phyloP scores from a whole-genome alignment of 306 rosid species.

The Ammopiptanthus mongolicus region DNA sequence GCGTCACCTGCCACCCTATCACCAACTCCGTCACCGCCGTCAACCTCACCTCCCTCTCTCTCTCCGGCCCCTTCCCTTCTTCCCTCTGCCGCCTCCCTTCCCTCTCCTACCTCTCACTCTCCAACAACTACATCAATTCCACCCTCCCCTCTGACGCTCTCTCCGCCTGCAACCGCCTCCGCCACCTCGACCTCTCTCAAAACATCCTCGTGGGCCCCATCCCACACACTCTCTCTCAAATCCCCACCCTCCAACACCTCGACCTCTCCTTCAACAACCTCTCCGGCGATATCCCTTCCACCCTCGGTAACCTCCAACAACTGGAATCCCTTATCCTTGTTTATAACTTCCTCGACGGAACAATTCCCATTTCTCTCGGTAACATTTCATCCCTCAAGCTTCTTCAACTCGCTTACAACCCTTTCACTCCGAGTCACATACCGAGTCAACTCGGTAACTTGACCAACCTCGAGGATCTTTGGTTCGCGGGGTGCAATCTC shows the following conservation, averaged over 20 bases:
- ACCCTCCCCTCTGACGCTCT: conserved; percentile 21
- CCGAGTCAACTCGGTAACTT: conserved; percentile 53
- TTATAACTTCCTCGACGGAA: conserved; percentile 35
- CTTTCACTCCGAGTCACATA: conserved; percentile 29
- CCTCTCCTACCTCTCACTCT: conserved; percentile 38
- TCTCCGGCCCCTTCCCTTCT: conserved; percentile 44
- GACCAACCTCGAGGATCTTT: conserved; percentile 30
- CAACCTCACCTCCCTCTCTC: conserved; percentile 20
- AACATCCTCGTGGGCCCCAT: conserved; percentile 47
- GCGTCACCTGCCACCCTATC: conserved; percentile 33
- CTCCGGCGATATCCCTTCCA: conserved; percentile 48
- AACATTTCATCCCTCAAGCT: conserved; percentile 37
- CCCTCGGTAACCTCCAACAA: conserved; percentile 30
- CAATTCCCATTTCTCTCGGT: conserved; percentile 34
- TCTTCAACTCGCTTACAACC: conserved; percentile 52
- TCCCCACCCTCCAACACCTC: conserved; percentile 32
- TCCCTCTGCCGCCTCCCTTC: conserved; percentile 49
- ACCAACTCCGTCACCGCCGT: conserved; percentile 33
- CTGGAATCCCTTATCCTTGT: conserved; percentile 38
- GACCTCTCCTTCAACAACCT: conserved; percentile 54
- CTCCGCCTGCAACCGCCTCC: conserved; percentile 33
- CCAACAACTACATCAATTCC: conserved; percentile 26
- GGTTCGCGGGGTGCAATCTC: conserved; percentile 30
- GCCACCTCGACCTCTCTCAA: conserved; percentile 37
- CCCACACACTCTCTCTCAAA: conserved; percentile 29